phyloP scores from a whole-genome alignment of 2,329 filamentous ascomycete genomes.

The Aphanocladium album region DNA sequence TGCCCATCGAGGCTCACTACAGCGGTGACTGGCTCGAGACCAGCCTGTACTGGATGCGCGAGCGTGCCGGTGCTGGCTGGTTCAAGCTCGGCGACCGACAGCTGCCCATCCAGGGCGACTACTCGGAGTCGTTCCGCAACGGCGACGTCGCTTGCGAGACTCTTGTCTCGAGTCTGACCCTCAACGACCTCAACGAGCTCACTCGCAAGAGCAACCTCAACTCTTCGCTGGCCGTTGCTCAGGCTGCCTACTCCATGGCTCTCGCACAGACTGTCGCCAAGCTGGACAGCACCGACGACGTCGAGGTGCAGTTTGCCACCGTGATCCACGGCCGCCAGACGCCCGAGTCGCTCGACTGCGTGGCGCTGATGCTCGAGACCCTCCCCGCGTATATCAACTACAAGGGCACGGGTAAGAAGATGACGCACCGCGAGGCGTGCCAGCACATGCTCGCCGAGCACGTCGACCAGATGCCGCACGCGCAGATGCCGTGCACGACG shows the following conservation, averaged over 20 bases:
- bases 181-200: slow-evolving; percentile 9
- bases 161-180: slow-evolving; percentile 4
- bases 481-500: slow-evolving; percentile 15
- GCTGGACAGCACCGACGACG: neutral
- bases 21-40: slow-evolving; percentile 15
- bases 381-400: slow-evolving; percentile 13
- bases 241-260: slow-evolving; percentile 15
- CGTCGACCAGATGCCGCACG: slow-evolving; percentile 11
- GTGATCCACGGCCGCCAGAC: slow-evolving; percentile 13
- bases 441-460: slow-evolving; percentile 12
- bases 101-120: neutral
- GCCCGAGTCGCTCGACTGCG: slow-evolving; percentile 11
- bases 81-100: neutral
- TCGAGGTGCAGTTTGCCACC: slow-evolving; percentile 15
- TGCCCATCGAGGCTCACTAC: slow-evolving; percentile 13
- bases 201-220: slow-evolving; percentile 8
- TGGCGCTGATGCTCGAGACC: slow-evolving; percentile 14
- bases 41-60: slow-evolving; percentile 14
- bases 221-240: slow-evolving; percentile 6
- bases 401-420: neutral
- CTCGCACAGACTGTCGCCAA: slow-evolving; percentile 11
- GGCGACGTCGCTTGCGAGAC: slow-evolving; percentile 10
- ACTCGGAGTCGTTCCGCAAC: slow-evolving; percentile 10
- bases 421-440: slow-evolving; percentile 11
- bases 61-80: neutral